Evolutionary conservation across 2,329 filamentous ascomycete genomes (phyloP).

Genomic region (Fonsecaea nubica): DNA sequence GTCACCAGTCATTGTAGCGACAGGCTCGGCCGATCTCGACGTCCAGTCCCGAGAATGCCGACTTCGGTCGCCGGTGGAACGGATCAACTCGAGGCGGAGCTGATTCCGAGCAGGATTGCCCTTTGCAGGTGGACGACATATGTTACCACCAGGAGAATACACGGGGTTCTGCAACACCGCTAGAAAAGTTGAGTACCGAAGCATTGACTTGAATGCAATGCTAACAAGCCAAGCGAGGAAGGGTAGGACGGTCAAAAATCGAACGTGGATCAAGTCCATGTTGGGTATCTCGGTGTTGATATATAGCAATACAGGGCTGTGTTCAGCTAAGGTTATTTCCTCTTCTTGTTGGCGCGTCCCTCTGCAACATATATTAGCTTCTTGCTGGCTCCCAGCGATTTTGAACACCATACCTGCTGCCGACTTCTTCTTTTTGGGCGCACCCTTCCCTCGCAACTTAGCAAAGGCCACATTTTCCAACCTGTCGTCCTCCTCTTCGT

Average conservation of each 20-base stretch:
- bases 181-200: neutral
- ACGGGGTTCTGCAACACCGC: neutral
- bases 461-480: conserved; percentile 71
- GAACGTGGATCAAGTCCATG: neutral
- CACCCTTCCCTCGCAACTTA: conserved; percentile 82
- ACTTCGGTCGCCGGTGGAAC: conserved; percentile 13
- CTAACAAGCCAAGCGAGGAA: neutral
- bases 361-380: conserved; percentile 29
- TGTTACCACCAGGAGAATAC: neutral
- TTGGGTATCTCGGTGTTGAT: conserved; percentile 30
- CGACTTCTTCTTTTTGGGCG: conserved; percentile 86
- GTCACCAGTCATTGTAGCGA: neutral
- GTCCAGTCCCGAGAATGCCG: conserved; percentile 2
- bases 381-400: neutral
- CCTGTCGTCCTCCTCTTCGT: conserved; percentile 80
- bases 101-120: neutral
- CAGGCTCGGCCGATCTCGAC: neutral
- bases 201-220: neutral
- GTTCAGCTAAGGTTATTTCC: conserved; percentile 21
- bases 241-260: neutral
- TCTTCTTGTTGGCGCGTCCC: conserved; percentile 31
- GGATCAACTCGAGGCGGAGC: neutral
- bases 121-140: neutral
- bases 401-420: conserved; percentile 47
- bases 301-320: conserved; percentile 22